These are phyloP conservation scores for Eimeria sp. DNA, from an alignment of 169 alveolate genomes.

Conservation along the genomic window DNA sequence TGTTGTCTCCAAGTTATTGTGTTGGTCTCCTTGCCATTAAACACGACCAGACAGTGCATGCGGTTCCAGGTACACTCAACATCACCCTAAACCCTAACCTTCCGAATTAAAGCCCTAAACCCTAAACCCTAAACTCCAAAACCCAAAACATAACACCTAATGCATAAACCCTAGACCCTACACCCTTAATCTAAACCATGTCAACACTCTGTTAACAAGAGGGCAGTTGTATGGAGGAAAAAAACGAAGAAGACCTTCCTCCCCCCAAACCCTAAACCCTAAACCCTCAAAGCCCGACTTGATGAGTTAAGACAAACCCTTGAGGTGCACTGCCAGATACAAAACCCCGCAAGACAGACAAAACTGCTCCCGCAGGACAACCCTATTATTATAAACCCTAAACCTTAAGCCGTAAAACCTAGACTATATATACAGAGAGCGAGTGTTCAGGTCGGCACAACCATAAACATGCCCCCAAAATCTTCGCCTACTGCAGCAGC, in stretches of 20 bases:
- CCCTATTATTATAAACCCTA: neutral
- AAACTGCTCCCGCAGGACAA: neutral
- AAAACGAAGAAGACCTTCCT: too few relatives aligned
- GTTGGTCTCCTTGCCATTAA: too few relatives aligned
- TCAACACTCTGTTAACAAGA: conserved; percentile 3
- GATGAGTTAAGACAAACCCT: neutral
- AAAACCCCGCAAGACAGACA: neutral
- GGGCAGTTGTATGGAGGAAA: too few relatives aligned
- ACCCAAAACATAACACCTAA: neutral
- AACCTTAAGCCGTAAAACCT: conserved; percentile 14
- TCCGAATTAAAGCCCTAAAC: neutral
- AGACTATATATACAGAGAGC: neutral
- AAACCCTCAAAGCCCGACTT: neutral
- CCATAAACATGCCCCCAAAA: neutral
- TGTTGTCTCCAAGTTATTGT: too few relatives aligned
- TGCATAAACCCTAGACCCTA: neutral
- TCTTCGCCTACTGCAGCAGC: neutral
- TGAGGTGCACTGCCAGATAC: neutral
- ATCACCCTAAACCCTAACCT: too few relatives aligned
- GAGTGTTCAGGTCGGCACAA: neutral
- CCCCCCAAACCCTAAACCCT: neutral
- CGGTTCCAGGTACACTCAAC: too few relatives aligned
- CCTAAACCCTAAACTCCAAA: conserved; percentile 41
- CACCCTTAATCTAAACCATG: neutral
- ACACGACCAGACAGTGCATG: too few relatives aligned